Evolutionary conservation across 2,329 filamentous ascomycete species (phyloP), one percentile per base, ranked within the genome.

Genomic region (Aureobasidium leucospermi): DNA sequence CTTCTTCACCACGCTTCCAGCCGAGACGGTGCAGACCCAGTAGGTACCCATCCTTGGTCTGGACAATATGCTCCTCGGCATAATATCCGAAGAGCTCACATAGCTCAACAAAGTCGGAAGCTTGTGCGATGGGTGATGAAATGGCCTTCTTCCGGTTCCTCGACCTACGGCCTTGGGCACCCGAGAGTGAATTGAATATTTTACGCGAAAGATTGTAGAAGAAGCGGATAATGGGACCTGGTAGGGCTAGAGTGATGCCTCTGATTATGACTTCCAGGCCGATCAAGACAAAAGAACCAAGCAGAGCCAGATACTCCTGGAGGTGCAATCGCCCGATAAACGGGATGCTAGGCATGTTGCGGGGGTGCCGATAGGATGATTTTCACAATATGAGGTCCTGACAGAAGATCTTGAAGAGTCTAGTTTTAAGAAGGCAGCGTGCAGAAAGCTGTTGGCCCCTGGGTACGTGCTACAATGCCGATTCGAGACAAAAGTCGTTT

Each of bases 31-130:
- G 94, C 60, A 97, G 75, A 8, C 93, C 93, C 15, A 99, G 82
- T 46, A 99, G 79, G 70, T 95, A 99, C 15, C 94, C 94, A 77
- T 99, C 94, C 63, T 85, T 86, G 2, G 94, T 99, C 74, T 96
- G 92, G 10, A 96, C 89, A 52, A 99, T 87, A 72, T 99, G 94
- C 75, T 99, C 94, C 72, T 99, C 94, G 6, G 93, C 90, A 66
- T 90, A 88, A 74, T 96, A 97, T 48, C 92, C 93, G 73, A 87
- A 96, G 11, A 96, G 77, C 41, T 86, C 87, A 74, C 93, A 97
- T n/a, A 99, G 82, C 69, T 97, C 93, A 47, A 90, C 85, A 71
- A 99, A 97, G 70, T 97, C 94, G 62, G 89, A 84, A 4, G 93
- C 90, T 69, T 94, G 87, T 59, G 90, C 87, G 60, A 99, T 86